Percentiles rank a stretch among this genome's conserved stretches.
phyloP scores from a whole-genome alignment of 306 rosid species.

The Malus orientalis region DNA sequence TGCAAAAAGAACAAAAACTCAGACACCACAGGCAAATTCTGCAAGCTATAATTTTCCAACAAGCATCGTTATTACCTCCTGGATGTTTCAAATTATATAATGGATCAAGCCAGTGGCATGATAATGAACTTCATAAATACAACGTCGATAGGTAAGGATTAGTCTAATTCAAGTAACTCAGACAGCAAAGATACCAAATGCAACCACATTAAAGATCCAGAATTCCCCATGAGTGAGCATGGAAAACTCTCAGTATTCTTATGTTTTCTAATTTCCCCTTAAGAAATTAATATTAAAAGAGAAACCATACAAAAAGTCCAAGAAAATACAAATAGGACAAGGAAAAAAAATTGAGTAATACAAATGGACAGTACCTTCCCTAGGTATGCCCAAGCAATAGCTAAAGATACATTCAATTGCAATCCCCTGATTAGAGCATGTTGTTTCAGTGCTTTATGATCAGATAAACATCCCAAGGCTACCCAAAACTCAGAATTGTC shows the following conservation, averaged over 20 bases:
- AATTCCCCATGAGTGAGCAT: neutral
- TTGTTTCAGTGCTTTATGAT: slow-evolving; percentile 62
- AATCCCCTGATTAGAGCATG: slow-evolving; percentile 80
- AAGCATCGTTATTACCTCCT: neutral
- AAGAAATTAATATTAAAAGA: neutral
- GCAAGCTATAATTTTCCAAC: neutral
- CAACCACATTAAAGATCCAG: neutral
- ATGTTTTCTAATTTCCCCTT: neutral
- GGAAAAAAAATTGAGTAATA: neutral
- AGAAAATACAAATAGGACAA: neutral
- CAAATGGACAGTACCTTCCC: slow-evolving; percentile 61
- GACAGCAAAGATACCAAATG: neutral
- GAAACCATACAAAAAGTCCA: neutral
- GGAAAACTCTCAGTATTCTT: neutral
- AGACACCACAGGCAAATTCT: neutral
- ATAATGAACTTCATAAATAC: neutral
- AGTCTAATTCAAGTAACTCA: neutral
- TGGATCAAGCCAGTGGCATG: neutral
- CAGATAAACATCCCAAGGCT: slow-evolving; percentile 65
- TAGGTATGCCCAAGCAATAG: slow-evolving; percentile 85
- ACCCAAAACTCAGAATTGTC: slow-evolving; percentile 87
- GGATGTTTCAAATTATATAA: neutral
- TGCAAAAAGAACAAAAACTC: slow-evolving; percentile 26
- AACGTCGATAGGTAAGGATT: neutral
- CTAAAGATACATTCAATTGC: slow-evolving; percentile 75